Percentiles rank a stretch among this genome's conserved stretches.
Evolutionary conservation across 139 green algal species (phyloP).

Genomic region (Pleodorina starrii): DNA sequence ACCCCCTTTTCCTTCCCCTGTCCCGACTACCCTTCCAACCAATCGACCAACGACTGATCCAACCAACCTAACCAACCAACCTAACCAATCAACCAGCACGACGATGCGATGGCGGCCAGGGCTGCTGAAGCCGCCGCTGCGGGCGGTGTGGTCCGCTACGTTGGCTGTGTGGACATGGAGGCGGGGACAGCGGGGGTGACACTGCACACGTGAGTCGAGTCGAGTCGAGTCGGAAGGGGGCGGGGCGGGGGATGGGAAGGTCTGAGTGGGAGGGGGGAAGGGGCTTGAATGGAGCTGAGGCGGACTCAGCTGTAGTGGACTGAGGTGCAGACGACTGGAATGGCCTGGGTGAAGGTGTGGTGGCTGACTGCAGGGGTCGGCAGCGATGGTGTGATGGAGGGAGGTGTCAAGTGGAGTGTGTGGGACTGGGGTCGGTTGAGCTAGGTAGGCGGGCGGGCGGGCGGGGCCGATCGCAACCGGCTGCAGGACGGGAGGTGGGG

Average conservation of each 20-base stretch:
- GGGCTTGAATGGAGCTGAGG: no score
- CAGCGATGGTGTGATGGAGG: not conserved
- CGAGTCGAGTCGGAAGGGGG: no score
- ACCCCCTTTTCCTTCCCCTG: not conserved
- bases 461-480: no score
- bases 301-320: no score
- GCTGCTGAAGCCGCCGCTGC: slow-evolving; percentile 74
- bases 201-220: slow-evolving; percentile 67
- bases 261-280: no score
- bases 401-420: not conserved
- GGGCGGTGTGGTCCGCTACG: slow-evolving; percentile 90
- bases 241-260: no score
- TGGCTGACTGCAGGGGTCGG: not conserved
- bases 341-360: no score
- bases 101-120: slow-evolving; percentile 80
- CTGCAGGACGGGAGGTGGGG: no score
- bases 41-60: no score
- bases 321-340: no score
- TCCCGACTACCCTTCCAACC: not conserved
- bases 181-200: slow-evolving; percentile 83
- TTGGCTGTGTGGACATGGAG: slow-evolving; percentile 88
- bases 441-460: no score
- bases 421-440: not conserved
- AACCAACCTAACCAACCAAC: no score
- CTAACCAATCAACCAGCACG: slow-evolving; percentile 71